Evolutionary conservation across 2,329 filamentous ascomycete genomes (phyloP).

Genomic region (Calonectria pauciramosa): DNA sequence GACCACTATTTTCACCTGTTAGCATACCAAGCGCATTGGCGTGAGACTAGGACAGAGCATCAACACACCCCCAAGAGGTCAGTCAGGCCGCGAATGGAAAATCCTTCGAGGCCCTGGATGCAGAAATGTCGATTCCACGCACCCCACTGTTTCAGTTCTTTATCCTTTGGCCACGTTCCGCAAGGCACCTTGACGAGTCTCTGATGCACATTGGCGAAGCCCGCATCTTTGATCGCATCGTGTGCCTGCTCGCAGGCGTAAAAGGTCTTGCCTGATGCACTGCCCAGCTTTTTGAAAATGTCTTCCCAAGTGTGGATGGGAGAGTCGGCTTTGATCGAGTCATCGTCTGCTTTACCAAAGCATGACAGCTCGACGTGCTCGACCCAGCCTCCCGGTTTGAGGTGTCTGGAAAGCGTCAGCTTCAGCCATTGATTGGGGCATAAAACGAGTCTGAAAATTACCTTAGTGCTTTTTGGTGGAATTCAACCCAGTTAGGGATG

Average conservation of each 20-base stretch:
- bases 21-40: neutral
- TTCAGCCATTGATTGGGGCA: constrained; percentile 31
- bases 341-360: constrained; percentile 41
- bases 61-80: constrained; percentile 33
- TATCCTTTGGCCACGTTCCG: constrained; percentile 47
- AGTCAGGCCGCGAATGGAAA: constrained; percentile 36
- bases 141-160: constrained; percentile 39
- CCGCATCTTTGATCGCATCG: constrained; percentile 33
- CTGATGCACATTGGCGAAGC: constrained; percentile 30
- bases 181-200: constrained; percentile 31
- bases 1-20: constrained; percentile 6
- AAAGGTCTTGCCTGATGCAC: constrained; percentile 34
- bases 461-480: constrained; percentile 62
- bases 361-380: constrained; percentile 30
- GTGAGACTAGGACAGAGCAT: too few relatives aligned
- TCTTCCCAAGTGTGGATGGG: constrained; percentile 38
- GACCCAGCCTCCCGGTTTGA: constrained; percentile 30
- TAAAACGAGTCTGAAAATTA: constrained; percentile 59
- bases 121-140: constrained; percentile 36
- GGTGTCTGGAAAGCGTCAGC: neutral
- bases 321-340: constrained; percentile 35
- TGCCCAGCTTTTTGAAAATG: constrained; percentile 30
- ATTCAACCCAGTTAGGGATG: constrained; percentile 64
- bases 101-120: constrained; percentile 36
- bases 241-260: constrained; percentile 34